Percentiles rank a stretch among this genome's conserved stretches.
Evolutionary conservation across 192 early-diverging fungal genomes (phyloP).

Genomic region (Coemansia sp.): DNA sequence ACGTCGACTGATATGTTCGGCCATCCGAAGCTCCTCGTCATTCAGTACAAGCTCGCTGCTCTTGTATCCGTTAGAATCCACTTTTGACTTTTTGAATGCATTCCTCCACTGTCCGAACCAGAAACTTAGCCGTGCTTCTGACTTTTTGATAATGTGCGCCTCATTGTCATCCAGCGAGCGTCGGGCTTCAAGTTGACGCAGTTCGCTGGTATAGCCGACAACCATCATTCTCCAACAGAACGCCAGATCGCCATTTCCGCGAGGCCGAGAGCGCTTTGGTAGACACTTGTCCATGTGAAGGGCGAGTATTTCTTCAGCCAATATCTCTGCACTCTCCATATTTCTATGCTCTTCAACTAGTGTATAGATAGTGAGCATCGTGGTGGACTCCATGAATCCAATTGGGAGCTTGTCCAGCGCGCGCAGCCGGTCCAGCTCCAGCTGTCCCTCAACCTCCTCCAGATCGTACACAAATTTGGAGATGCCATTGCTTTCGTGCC

Average conservation of each 20-base stretch:
- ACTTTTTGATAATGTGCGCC: not conserved
- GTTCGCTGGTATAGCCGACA: slow-evolving; percentile 21
- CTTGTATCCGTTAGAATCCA: not conserved
- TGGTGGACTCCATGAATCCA: slow-evolving; percentile 18
- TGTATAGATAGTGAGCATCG: slow-evolving; percentile 42
- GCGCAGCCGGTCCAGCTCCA: slow-evolving; percentile 46
- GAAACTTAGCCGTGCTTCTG: slow-evolving; percentile 21
- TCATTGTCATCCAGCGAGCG: not conserved
- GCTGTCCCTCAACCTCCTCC: slow-evolving; percentile 35
- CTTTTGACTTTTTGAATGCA: slow-evolving; percentile 1
- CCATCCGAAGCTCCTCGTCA: not conserved
- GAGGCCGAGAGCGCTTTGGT: slow-evolving; percentile 20
- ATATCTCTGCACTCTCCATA: slow-evolving; percentile 29
- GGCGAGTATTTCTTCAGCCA: slow-evolving; percentile 32
- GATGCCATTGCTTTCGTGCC: not conserved
- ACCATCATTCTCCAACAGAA: slow-evolving; percentile 40
- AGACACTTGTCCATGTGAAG: slow-evolving; percentile 20
- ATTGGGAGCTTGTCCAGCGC: slow-evolving; percentile 49
- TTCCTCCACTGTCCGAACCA: slow-evolving; percentile 36
- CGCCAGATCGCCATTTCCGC: slow-evolving; percentile 18
- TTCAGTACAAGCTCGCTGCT: not conserved
- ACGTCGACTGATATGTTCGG: not conserved
- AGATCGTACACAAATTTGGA: slow-evolving; percentile 20
- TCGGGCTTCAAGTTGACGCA: slow-evolving; percentile 15
- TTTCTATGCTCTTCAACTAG: slow-evolving; percentile 43